phyloP scores from a whole-genome alignment of 2,329 filamentous ascomycete genomes.

The Cyphellophora europaea region DNA sequence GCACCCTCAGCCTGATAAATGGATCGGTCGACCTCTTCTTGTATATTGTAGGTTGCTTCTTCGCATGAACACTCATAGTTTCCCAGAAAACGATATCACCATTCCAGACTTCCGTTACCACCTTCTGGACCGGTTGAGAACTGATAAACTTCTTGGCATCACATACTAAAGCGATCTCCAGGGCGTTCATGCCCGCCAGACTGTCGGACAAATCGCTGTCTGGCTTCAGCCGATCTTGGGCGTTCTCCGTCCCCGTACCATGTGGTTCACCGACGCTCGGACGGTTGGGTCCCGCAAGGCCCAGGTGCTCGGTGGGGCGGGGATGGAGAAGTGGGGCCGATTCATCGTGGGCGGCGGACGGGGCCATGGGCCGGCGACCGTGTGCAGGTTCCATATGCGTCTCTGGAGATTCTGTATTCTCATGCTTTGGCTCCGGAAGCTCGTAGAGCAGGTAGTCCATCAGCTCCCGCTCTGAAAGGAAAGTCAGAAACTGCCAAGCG shows the following conservation, averaged over 20 bases:
- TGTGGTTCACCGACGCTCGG: constrained; percentile 6
- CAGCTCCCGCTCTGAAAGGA: constrained; percentile 45
- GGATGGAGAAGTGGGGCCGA: constrained; percentile 22
- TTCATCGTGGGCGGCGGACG: constrained; percentile 14
- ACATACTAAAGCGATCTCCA: constrained; percentile 76
- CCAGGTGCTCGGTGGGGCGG: constrained; percentile 6
- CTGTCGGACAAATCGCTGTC: constrained; percentile 47
- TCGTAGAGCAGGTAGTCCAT: constrained; percentile 50
- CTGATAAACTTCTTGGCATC: constrained; percentile 77
- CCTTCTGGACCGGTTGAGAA: constrained; percentile 70
- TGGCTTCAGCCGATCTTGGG: constrained; percentile 1
- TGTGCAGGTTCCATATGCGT: constrained; percentile 12
- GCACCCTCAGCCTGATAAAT: constrained; percentile 63
- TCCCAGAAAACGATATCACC: constrained; percentile 86
- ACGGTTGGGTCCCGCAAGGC: constrained; percentile 10
- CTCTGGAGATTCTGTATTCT: constrained; percentile 1
- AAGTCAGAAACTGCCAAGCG: constrained; percentile 52
- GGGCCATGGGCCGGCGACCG: constrained; percentile 1
- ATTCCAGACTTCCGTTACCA: constrained; percentile 76
- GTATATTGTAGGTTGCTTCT: constrained; percentile 69
- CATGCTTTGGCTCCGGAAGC: constrained; percentile 25
- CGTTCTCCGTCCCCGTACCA: background rate
- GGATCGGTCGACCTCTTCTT: constrained; percentile 58
- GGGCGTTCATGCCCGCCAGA: constrained; percentile 71
- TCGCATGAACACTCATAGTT: constrained; percentile 59